Base-by-base conservation (phyloP, 202 grass and related monocot genomes). In the Bolboschoenoplectus hybrid region DNA sequence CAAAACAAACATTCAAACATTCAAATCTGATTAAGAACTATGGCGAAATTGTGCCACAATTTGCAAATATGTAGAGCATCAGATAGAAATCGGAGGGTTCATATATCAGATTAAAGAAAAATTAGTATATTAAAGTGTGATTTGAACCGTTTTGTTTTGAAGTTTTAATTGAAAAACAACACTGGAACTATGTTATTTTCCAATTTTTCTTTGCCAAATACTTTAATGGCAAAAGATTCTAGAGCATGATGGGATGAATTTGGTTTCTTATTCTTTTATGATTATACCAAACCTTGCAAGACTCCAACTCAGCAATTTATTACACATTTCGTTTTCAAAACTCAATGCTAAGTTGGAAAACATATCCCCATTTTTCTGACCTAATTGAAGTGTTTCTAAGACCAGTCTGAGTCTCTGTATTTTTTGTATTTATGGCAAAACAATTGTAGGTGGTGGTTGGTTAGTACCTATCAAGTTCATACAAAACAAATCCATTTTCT, bases 391-490 rank as follows among this genome's bases (percentile, higher is more conserved):
- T n/a, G 58, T 73, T 2, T 17, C 6, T n/a, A 74, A 34, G 46
- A 52, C 46, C 41, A 19, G 17, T 80, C 36, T 20, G 52, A 35
- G 38, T 51, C 3, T 35, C 20, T 52, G 47, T 26, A 26, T 26
- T 26, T 26, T 20, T 43, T 80, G 55, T 56, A 63, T 39, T 56
- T 77, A 36, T 67, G 20, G 63, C 51, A 64, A n/a, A 78, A 66
- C 41, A 67, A 78, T 67, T 78, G 9, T 64, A 63, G 63, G 73
- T 76, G 3, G 85, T 76, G 3, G 85, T 67, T 86, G 69, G 55
- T 26, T 86, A 9, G 60, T 64, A 65, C 3, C 61, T 63, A 86
- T 80, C 75, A 51, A 67, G 73, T 80, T 66, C 17, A 52, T 73
- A 67, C 45, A 79, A 57, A 63, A 64, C 20, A 3, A 38, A 49